These are phyloP conservation scores for Hortaea werneckii DNA, from an alignment of 2,329 filamentous ascomycete genomes.

Conservation along the genomic window DNA sequence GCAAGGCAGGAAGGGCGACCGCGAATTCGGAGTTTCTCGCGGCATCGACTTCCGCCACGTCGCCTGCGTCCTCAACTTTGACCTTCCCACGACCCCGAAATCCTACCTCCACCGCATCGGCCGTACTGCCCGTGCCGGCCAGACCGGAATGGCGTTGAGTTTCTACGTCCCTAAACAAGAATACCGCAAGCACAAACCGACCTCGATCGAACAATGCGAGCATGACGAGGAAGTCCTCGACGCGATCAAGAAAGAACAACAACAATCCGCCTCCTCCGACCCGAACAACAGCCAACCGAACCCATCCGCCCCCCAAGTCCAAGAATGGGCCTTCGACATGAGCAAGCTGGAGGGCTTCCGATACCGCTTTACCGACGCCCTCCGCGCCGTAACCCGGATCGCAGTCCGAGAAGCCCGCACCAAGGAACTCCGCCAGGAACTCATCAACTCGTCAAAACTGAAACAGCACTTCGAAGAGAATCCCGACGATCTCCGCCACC, in stretches of 20 bases:
- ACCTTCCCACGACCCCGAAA: slow-evolving; percentile 76
- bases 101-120: slow-evolving; percentile 97
- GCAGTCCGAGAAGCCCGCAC: slow-evolving; percentile 83
- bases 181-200: slow-evolving; percentile 84
- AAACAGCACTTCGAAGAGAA: slow-evolving; percentile 97
- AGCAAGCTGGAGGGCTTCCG: slow-evolving; percentile 86
- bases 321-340: slow-evolving; percentile 92
- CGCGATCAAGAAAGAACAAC: slow-evolving; percentile 70
- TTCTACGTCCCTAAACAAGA: slow-evolving; percentile 77
- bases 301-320: slow-evolving; percentile 69
- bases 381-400: slow-evolving; percentile 80
- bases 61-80: slow-evolving; percentile 90
- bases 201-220: slow-evolving; percentile 61
- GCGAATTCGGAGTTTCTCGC: slow-evolving; percentile 89
- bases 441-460: slow-evolving; percentile 88
- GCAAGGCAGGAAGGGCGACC: slow-evolving; percentile 61
- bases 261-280: slow-evolving; percentile 57
- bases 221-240: slow-evolving; percentile 76
- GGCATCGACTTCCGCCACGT: slow-evolving; percentile 97
- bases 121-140: slow-evolving; percentile 80
- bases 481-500: slow-evolving; percentile 72
- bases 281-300: slow-evolving; percentile 71
- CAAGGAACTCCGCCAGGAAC: slow-evolving; percentile 75
- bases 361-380: slow-evolving; percentile 86
- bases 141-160: slow-evolving; percentile 88